A percentile compares a stretch with the other conserved stretches of the same genome.
Evolutionary conservation across 306 rosid species (phyloP).

Genomic region (Astragalus membranaceus): DNA sequence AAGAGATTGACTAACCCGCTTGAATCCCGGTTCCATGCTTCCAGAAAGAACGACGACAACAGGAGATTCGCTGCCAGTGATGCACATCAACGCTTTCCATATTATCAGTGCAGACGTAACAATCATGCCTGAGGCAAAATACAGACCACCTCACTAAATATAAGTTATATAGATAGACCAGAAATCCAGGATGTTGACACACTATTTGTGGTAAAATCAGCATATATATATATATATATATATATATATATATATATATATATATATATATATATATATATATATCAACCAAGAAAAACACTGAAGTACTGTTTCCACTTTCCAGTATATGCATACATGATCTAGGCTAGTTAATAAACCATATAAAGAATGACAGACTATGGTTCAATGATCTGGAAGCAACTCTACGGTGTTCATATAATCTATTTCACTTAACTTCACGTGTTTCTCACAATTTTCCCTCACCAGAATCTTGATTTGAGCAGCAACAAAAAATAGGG

Average conservation of each 20-base stretch:
- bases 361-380: background rate
- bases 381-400: background rate
- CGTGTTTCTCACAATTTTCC: background rate
- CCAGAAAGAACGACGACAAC: constrained; percentile 73
- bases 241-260: too few relatives aligned
- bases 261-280: too few relatives aligned
- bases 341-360: background rate
- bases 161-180: background rate
- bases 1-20: constrained; percentile 49
- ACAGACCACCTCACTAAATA: background rate
- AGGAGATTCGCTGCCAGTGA: constrained; percentile 75
- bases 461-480: background rate
- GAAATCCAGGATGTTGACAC: background rate
- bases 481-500: background rate
- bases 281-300: too few relatives aligned
- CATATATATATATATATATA: too few relatives aligned
- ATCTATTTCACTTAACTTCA: background rate
- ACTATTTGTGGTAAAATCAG: background rate
- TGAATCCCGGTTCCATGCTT: constrained; percentile 93
- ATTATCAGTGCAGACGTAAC: constrained; percentile 56
- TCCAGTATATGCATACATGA: background rate
- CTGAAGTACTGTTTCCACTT: too few relatives aligned
- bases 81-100: constrained; percentile 67
- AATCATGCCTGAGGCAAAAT: constrained; percentile 51
- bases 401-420: background rate